phyloP scores from a whole-genome alignment of 257 asterid species.

The Scutellaria galericulata region DNA sequence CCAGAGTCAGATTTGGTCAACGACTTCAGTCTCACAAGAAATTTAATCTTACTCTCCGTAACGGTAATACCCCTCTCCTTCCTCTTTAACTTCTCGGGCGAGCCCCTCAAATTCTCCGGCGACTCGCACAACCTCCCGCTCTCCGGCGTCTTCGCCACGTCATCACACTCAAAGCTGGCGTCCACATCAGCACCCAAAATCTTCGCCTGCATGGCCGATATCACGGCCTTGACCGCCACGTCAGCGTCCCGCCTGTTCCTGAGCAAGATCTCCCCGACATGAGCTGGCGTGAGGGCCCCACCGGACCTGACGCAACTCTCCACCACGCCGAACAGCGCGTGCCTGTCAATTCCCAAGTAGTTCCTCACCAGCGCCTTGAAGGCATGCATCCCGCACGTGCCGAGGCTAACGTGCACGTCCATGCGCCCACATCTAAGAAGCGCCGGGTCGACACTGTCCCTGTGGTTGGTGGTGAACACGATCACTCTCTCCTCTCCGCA shows the following conservation, averaged over 20 bases:
- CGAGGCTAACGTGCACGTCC: constrained; percentile 69
- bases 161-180: constrained; percentile 28
- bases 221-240: constrained; percentile 38
- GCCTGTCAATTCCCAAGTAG: constrained; percentile 54
- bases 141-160: constrained; percentile 29
- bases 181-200: constrained; percentile 49
- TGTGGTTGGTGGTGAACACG: constrained; percentile 50
- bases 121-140: constrained; percentile 7
- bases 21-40: constrained; percentile 47
- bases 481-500: constrained; percentile 42
- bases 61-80: constrained; percentile 38
- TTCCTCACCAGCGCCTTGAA: constrained; percentile 54
- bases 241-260: constrained; percentile 45
- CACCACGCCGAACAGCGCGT: constrained; percentile 47
- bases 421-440: constrained; percentile 62
- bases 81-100: constrained; percentile 39
- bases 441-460: constrained; percentile 56
- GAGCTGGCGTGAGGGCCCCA: constrained; percentile 60
- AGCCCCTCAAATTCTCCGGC: constrained; percentile 36
- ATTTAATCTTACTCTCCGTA: constrained; percentile 45
- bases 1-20: constrained; percentile 56
- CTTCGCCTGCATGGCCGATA: constrained; percentile 52
- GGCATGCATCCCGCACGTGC: constrained; percentile 63
- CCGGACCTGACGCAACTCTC: constrained; percentile 57
- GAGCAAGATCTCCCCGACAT: constrained; percentile 52